phyloP scores from a whole-genome alignment of 2,329 filamentous ascomycete species.

The Beauveria australis region DNA sequence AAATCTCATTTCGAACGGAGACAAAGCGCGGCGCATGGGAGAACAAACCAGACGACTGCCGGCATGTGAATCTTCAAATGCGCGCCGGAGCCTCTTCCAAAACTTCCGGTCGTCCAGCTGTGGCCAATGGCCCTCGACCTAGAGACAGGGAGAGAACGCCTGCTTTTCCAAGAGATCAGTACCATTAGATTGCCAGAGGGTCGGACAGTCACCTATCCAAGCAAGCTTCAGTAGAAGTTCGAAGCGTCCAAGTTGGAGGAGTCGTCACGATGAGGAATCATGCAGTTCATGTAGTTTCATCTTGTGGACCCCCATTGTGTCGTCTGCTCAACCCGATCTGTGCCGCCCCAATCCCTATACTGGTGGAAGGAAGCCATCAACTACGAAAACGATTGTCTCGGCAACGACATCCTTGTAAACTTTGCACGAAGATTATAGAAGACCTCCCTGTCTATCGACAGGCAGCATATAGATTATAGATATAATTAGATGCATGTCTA shows the following conservation, averaged over 20 bases:
- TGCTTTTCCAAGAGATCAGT: neutral
- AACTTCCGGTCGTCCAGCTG: neutral
- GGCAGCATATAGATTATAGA: too few species aligned
- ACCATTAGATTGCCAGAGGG: neutral
- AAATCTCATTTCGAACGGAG: neutral
- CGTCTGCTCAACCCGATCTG: neutral
- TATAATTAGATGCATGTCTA: too few species aligned
- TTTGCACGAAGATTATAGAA: neutral
- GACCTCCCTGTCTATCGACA: neutral
- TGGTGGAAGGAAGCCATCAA: neutral
- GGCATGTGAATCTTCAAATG: neutral
- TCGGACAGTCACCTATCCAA: neutral
- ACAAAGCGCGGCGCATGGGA: neutral
- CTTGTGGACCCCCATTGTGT: constrained; percentile 3
- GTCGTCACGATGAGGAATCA: neutral
- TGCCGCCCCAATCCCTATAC: neutral
- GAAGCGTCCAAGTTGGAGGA: neutral
- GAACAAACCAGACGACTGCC: neutral
- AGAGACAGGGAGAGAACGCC: neutral
- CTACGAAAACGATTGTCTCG: neutral
- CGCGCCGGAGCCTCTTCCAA: neutral
- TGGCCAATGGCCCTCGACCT: neutral
- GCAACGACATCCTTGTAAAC: neutral
- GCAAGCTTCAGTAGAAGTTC: constrained; percentile 1
- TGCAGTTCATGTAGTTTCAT: neutral